Base-by-base conservation (phyloP, 2,329 filamentous ascomycete genomes). In the Aspergillus fijiensis region DNA sequence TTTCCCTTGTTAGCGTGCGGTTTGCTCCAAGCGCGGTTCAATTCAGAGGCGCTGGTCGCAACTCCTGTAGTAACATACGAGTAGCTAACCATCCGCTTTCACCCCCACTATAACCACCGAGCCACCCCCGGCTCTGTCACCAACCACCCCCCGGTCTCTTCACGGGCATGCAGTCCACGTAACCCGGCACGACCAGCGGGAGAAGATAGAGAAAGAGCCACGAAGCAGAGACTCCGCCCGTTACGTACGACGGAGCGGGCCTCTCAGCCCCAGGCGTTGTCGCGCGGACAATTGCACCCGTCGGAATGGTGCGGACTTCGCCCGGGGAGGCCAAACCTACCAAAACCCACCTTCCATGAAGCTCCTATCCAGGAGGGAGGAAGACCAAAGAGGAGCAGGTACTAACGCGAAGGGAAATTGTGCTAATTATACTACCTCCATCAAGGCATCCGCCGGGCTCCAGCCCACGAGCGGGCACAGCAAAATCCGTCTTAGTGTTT, bases 161-260 rank as follows among this genome's bases (percentile, higher is more conserved):
- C 14, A 45, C 39, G 39, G 16, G 16, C 14, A 45, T 45, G 39
- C 39, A n/a, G 39, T 45, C 39, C 39, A 45, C 39, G 39, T 45
- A 45, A 16, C 39, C 39, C 39, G 39, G 39, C 39, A 45, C 14
- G 14, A 19, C 14, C 39, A 19, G 39, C 39, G 39, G 39, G 16
- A 19, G 39, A n/a, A 45, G 16, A n/a, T 45, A 45, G 16, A 45
- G 39, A 31, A 29, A 12, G 31, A 52, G 29, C 29, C 51, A 23
- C 33, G 51, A 52, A 31, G 6, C 21, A 10, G 14, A 21, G 51
- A 45, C 51, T 53, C 51, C 53, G 53, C 53, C 42, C 21, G 53
- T 55, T 55, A 55, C 53, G 53, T 55, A 55, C 27, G 25, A 33
- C n/a, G 11, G 53, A 42, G 53, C 42, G 53, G 33, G 33, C 33